Conservation (phyloP, 2,329 filamentous ascomycete species). For the Ceratocystis albifundus region DNA sequence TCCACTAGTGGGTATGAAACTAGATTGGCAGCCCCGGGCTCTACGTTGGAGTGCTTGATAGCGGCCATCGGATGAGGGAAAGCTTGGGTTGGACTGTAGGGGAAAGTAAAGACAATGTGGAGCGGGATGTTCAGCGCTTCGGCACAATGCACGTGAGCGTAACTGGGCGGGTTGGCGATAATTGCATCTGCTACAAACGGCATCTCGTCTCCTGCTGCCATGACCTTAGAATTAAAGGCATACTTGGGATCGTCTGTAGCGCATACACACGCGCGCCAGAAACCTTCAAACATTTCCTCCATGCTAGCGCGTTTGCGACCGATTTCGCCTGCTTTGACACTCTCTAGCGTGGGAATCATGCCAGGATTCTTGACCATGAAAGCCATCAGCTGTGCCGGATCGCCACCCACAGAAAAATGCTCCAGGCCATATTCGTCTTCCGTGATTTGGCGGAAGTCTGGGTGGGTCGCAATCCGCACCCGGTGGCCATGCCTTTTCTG, state of each 20-base stretch:
- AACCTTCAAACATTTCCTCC: constrained; percentile 73
- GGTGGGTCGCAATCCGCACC: constrained; percentile 68
- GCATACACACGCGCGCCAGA: constrained; percentile 69
- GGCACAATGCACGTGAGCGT: constrained; percentile 68
- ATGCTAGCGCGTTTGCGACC: constrained; percentile 55
- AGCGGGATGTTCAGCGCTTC: constrained; percentile 66
- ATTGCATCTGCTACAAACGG: constrained; percentile 66
- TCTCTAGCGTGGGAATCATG: constrained; percentile 61
- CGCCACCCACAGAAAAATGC: constrained; percentile 69
- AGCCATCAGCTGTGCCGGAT: constrained; percentile 71
- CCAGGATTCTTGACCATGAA: constrained; percentile 83
- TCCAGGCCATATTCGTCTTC: constrained; percentile 63
- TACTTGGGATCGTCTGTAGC: constrained; percentile 58
- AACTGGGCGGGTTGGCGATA: constrained; percentile 70
- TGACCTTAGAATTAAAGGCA: constrained; percentile 49
- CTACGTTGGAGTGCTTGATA: constrained; percentile 60
- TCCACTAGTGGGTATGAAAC: constrained; percentile 72
- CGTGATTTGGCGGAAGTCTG: constrained; percentile 58
- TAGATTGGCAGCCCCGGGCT: constrained; percentile 64
- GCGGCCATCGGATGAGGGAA: constrained; percentile 71
- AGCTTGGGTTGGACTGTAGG: constrained; percentile 61
- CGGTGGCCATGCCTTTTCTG: constrained; percentile 61
- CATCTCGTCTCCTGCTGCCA: constrained; percentile 35
- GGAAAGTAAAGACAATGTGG: constrained; percentile 83
- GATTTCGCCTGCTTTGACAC: constrained; percentile 62